Evolutionary conservation across 2,329 filamentous ascomycete species (phyloP), one percentile per base, ranked within the genome.

Genomic region (Ceratocystis albifundus): DNA sequence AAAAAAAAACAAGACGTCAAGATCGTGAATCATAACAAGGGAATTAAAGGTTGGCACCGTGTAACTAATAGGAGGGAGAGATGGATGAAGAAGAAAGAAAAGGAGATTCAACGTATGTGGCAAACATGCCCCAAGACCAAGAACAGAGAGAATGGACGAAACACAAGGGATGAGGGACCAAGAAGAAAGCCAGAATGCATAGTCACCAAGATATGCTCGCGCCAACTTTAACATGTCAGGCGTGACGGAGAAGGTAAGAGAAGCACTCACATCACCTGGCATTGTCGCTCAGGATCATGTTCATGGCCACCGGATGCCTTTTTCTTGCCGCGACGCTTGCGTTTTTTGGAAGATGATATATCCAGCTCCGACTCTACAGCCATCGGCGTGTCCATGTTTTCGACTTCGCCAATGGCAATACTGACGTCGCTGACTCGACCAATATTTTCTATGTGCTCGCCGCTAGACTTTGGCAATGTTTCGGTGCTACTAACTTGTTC

Each of bases 281-380:
- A 68, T 41, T 68, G 67, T 10, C 67, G 64, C 30, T 68, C 67
- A 28, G 62, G 62, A 15, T 66, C 61, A 10, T 57, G 36, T 3
- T 50, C 66, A 28, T 62, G 36, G 8, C 50, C 41, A n/a, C 32
- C 50, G 17, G 53, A 32, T 41, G 61, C 61, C 53, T 45, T 59
- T 30, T 68, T 68, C 64, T 68, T 68, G 8, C 64, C 64, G 1
- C 67, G 67, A 7, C 64, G 64, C 15, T 44, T 61, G 4, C 64
- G 59, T 32, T 61, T 57, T 53, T 68, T 68, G 4, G 50, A 64
- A 22, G 28, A 41, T 7, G 32, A n/a, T 30, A 30, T 63, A 22
- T 67, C 45, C 4, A 45, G 7, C 15, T 55, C 62, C 12, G 48
- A 28, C 30, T 64, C 62, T 7, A 53, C 44, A 17, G 30, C 32